A percentile compares a stretch with the other conserved stretches of the same genome.
Conservation (phyloP, 129 eudicot species). For the Lonicera japonica region DNA sequence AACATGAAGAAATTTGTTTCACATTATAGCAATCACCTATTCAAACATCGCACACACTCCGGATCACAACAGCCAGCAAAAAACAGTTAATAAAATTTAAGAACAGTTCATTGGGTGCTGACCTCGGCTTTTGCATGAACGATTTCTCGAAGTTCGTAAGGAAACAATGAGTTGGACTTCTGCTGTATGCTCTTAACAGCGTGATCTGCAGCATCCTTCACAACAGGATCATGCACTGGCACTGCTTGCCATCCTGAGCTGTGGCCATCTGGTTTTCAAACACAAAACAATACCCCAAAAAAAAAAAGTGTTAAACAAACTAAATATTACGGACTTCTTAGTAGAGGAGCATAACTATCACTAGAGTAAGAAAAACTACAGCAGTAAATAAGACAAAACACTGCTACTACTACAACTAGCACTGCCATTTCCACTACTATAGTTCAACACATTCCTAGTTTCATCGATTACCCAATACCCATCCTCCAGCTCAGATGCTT, state of each 20-base stretch:
- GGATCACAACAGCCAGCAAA: neutral
- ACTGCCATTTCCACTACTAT: no score
- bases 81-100: neutral
- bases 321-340: neutral
- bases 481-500: no score
- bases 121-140: constrained; percentile 84
- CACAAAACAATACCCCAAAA: neutral
- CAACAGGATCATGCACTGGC: constrained; percentile 73
- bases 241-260: constrained; percentile 57
- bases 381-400: neutral
- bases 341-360: neutral
- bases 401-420: no score
- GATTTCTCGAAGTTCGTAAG: constrained; percentile 69
- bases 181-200: constrained; percentile 67
- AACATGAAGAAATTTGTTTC: no score
- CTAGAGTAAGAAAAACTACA: neutral
- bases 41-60: no score
- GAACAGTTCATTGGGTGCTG: neutral
- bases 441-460: no score
- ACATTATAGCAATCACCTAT: no score
- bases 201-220: constrained; percentile 84
- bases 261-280: constrained; percentile 29
- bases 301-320: neutral
- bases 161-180: constrained; percentile 74
- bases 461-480: no score